Conservation (phyloP, 306 rosid species). For the Lithocarpus polystachyus region DNA sequence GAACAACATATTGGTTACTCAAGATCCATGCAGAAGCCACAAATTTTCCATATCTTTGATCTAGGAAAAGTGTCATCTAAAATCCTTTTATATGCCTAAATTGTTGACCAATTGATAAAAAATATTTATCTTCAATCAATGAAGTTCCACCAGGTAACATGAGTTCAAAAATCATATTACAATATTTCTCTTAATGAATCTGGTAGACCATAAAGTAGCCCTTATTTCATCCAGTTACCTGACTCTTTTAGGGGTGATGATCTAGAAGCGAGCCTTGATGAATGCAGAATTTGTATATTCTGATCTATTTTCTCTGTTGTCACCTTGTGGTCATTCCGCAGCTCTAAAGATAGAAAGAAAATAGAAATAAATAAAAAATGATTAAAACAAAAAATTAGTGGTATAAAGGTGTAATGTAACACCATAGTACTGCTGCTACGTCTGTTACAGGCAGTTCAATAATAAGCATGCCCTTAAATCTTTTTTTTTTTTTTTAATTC, state of each 20-base stretch:
- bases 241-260: slow-evolving; percentile 34
- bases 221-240: slow-evolving; percentile 36
- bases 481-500: not conserved
- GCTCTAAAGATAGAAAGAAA: slow-evolving; percentile 38
- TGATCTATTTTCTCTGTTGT: slow-evolving; percentile 66
- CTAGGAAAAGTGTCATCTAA: not conserved
- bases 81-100: not conserved
- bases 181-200: not conserved
- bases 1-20: not conserved
- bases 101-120: not conserved
- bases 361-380: not conserved
- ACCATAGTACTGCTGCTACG: not conserved
- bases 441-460: not conserved
- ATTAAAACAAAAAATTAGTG: not conserved
- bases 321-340: slow-evolving; percentile 72
- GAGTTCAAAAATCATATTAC: not conserved
- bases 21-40: not conserved
- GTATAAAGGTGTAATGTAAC: not conserved
- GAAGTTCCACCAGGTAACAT: slow-evolving; percentile 1
- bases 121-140: slow-evolving; percentile 1
- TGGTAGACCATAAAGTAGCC: not conserved
- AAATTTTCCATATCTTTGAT: not conserved
- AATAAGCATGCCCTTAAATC: not conserved
- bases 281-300: slow-evolving; percentile 69
- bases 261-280: slow-evolving; percentile 48